Conservation (phyloP, 176 grass and related monocot species). For the Cenchrus americanus region DNA sequence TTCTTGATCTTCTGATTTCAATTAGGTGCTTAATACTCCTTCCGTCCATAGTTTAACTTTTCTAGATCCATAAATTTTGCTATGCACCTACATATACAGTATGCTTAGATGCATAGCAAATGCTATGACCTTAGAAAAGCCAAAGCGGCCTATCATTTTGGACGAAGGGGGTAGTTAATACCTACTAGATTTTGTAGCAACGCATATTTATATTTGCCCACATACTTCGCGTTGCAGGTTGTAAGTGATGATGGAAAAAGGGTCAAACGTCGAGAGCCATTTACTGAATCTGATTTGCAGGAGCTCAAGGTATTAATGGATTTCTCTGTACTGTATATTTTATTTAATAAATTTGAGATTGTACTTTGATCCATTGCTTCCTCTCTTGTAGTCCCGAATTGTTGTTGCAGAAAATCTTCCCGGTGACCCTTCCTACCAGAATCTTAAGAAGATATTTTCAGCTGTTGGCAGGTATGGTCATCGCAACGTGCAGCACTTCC, state of each 20-base stretch:
- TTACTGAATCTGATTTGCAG: constrained; percentile 92
- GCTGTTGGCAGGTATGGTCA: constrained; percentile 68
- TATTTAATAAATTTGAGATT: constrained; percentile 29
- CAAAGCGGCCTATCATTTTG: too few relatives aligned
- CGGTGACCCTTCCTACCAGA: constrained; percentile 93
- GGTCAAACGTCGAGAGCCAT: constrained; percentile 72
- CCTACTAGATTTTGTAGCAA: constrained; percentile 10
- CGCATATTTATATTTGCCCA: background rate
- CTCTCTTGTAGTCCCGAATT: constrained; percentile 67
- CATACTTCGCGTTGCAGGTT: constrained; percentile 50
- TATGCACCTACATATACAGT: too few relatives aligned
- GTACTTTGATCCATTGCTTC: background rate
- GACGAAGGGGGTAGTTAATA: too few relatives aligned
- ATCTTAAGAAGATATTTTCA: constrained; percentile 97
- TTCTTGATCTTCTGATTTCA: background rate
- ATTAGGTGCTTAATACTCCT: too few relatives aligned
- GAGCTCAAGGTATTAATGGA: constrained; percentile 67
- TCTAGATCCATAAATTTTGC: too few relatives aligned
- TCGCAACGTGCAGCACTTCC: background rate
- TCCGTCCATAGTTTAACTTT: too few relatives aligned
- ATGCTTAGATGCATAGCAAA: too few relatives aligned
- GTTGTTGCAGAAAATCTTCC: constrained; percentile 96
- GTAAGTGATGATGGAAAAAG: constrained; percentile 93
- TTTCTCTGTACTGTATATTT: constrained; percentile 25
- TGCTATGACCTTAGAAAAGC: too few relatives aligned